Evolutionary conservation across 108 stramenopile species (phyloP).

Genomic region (Nitzschia putrida): DNA sequence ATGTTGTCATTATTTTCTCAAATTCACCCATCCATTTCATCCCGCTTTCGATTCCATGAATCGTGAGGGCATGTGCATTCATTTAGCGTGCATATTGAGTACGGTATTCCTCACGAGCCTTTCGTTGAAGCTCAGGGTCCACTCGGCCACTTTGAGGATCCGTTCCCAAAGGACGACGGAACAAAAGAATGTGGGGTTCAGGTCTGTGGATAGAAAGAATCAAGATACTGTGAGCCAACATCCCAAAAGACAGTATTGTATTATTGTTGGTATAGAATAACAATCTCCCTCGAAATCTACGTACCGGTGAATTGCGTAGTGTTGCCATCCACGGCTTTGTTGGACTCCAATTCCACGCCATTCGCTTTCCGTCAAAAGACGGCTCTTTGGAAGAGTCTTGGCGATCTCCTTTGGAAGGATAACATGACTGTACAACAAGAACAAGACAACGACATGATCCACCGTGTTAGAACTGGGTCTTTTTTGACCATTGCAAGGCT

Average conservation of each 20-base stretch:
- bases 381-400: constrained; percentile 91
- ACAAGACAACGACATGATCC: neutral
- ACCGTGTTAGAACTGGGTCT: neutral
- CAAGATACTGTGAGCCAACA: neutral
- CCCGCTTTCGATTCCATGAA: too few species aligned
- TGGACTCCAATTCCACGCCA: constrained; percentile 97
- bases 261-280: neutral
- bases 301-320: constrained; percentile 96
- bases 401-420: constrained; percentile 97
- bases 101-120: constrained; percentile 87
- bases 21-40: too few species aligned
- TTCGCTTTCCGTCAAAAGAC: constrained; percentile 92
- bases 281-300: constrained; percentile 1
- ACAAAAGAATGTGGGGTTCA: constrained; percentile 98
- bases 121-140: constrained; percentile 79
- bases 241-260: neutral
- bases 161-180: constrained; percentile 96
- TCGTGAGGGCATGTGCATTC: too few species aligned
- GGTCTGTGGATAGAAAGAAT: constrained; percentile 54
- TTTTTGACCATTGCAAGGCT: neutral
- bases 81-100: constrained; percentile 59
- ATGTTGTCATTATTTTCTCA: too few species aligned
- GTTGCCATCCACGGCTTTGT: constrained; percentile 97
- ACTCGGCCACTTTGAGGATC: constrained; percentile 93
- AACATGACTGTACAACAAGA: constrained; percentile 68